phyloP scores from a whole-genome alignment of 257 asterid genomes.

The Solanum corneliomulleri region DNA sequence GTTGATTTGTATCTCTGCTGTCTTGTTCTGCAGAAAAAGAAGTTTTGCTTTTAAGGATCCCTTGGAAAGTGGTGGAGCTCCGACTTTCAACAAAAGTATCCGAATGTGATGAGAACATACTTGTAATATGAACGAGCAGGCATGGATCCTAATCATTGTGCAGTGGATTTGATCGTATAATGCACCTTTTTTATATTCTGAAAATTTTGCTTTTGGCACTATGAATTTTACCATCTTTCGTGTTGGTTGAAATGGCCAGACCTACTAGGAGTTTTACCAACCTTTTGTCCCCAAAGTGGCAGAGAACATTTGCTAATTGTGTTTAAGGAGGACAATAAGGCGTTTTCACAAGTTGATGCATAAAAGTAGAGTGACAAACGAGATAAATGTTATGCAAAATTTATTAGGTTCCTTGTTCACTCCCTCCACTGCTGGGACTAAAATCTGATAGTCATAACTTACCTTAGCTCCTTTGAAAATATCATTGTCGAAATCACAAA shows the following conservation, averaged over 20 bases:
- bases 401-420: not conserved
- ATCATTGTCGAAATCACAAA: not conserved
- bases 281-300: not conserved
- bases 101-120: not conserved
- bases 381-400: not conserved
- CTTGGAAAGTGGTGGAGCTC: not conserved
- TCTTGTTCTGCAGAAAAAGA: conserved; percentile 38
- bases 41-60: conserved; percentile 38
- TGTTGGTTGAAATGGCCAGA: not conserved
- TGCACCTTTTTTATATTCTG: not conserved
- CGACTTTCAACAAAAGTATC: not conserved
- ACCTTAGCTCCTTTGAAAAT: not conserved
- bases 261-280: not conserved
- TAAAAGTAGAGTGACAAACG: not conserved
- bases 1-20: conserved; percentile 4
- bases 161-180: not conserved
- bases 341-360: not conserved
- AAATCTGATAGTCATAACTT: not conserved
- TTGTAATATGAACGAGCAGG: not conserved
- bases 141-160: not conserved
- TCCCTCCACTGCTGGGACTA: not conserved
- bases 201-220: not conserved
- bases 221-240: not conserved
- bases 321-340: not conserved
- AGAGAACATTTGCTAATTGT: not conserved